A percentile compares a stretch with the other conserved stretches of the same genome.
Evolutionary conservation across 2,329 filamentous ascomycete species (phyloP).

Genomic region (Celoporthe dispersa): DNA sequence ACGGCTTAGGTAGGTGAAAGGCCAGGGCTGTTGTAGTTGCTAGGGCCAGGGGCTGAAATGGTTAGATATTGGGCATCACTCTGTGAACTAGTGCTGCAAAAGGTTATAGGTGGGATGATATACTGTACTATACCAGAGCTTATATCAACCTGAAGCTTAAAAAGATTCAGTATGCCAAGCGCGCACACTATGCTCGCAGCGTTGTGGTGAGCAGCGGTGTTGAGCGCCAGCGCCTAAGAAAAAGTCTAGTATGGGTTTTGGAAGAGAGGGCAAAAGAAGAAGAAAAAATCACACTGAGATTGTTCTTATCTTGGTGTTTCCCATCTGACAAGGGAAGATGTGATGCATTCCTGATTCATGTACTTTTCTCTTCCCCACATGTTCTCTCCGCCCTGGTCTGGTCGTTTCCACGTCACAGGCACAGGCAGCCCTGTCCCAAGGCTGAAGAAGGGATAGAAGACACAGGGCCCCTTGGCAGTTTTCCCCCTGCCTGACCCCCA

Average conservation of each 20-base stretch:
- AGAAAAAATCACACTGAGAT: neutral
- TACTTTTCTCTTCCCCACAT: neutral
- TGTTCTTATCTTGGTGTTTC: neutral
- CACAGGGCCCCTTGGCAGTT: neutral
- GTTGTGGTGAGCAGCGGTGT: neutral
- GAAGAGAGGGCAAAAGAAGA: too few species aligned
- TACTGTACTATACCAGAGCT: neutral
- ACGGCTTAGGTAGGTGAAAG: too few species aligned
- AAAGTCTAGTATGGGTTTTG: too few species aligned
- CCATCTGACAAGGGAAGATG: neutral
- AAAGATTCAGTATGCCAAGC: neutral
- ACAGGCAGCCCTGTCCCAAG: neutral
- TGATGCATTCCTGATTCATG: neutral
- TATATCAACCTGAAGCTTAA: neutral
- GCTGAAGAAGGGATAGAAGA: neutral
- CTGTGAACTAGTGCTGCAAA: neutral
- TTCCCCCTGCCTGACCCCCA: neutral
- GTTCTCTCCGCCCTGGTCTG: neutral
- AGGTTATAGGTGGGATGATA: neutral
- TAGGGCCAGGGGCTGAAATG: neutral
- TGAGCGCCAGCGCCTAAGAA: too few species aligned
- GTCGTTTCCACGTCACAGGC: neutral
- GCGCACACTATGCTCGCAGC: neutral
- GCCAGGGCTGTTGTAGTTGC: neutral
- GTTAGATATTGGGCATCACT: neutral